A percentile compares a stretch with the other conserved stretches of the same genome.
phyloP scores from a whole-genome alignment of 768 basidiomycete genomes.

The Mycena galopus region DNA sequence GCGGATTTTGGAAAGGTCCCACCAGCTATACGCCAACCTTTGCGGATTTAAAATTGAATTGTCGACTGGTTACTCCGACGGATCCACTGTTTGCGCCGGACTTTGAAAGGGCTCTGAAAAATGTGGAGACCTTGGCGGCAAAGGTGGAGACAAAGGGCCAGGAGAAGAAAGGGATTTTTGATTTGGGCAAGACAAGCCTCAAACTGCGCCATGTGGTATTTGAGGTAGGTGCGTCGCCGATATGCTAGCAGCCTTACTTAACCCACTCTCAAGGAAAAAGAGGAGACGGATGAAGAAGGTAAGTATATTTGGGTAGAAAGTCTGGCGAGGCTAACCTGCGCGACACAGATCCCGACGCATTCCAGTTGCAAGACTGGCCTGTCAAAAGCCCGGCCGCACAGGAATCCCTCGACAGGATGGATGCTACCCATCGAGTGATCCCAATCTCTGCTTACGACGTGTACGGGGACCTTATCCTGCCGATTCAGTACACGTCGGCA shows the following conservation, averaged over 20 bases:
- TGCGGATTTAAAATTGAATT: background rate
- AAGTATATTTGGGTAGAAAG: background rate
- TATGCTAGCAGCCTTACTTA: background rate
- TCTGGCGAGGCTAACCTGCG: background rate
- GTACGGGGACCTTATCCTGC: background rate
- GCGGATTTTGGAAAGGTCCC: background rate
- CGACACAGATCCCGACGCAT: background rate
- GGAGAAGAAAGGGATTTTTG: background rate
- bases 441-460: background rate
- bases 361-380: background rate
- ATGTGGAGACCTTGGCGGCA: background rate
- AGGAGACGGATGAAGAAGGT: background rate
- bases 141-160: background rate
- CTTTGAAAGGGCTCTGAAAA: background rate
- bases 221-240: too few species aligned
- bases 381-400: background rate
- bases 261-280: background rate
- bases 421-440: conserved; percentile 1
- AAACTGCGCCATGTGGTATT: conserved; percentile 11
- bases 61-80: background rate
- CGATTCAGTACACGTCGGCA: background rate
- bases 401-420: background rate
- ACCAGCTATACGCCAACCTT: background rate
- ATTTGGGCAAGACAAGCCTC: background rate
- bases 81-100: background rate